These are phyloP conservation scores for Nemania serpens DNA, from an alignment of 2,329 filamentous ascomycete species.

Conservation along the genomic window DNA sequence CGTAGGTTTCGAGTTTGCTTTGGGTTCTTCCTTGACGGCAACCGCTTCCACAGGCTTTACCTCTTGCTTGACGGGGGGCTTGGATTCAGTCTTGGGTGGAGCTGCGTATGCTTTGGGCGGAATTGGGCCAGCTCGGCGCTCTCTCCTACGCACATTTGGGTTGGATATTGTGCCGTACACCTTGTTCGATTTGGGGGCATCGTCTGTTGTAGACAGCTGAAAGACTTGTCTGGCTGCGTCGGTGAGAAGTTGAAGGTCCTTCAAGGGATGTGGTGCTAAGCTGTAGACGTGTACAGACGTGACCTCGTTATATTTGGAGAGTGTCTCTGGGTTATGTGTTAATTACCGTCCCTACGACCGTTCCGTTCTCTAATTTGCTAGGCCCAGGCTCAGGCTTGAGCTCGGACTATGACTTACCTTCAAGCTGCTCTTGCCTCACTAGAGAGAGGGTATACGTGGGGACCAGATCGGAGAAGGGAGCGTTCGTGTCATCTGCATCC, in stretches of 20 bases:
- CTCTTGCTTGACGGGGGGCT: conserved; percentile 43
- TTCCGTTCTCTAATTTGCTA: neutral
- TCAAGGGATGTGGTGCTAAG: conserved; percentile 70
- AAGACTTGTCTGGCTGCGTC: conserved; percentile 69
- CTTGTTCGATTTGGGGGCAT: conserved; percentile 60
- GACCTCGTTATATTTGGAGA: conserved; percentile 72
- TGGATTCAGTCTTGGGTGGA: conserved; percentile 38
- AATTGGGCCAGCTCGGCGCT: conserved; percentile 45
- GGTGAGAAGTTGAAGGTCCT: conserved; percentile 72
- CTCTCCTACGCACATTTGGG: conserved; percentile 61
- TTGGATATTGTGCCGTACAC: conserved; percentile 79
- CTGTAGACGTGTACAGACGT: conserved; percentile 87
- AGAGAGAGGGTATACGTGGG: conserved; percentile 66
- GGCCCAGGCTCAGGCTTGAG: conserved; percentile 51
- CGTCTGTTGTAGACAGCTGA: conserved; percentile 59
- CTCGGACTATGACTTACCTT: conserved; percentile 65
- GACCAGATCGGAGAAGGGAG: conserved; percentile 53
- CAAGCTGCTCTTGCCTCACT: conserved; percentile 72
- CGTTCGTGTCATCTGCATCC: conserved; percentile 40
- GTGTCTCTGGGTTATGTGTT: conserved; percentile 56
- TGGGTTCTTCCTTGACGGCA: conserved; percentile 46
- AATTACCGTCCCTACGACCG: neutral
- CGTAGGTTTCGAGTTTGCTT: conserved; percentile 37
- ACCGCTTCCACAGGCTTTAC: conserved; percentile 36
- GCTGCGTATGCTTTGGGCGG: conserved; percentile 38